phyloP scores from a whole-genome alignment of 495 filamentous ascomycete genomes.

The Podospora comata region DNA sequence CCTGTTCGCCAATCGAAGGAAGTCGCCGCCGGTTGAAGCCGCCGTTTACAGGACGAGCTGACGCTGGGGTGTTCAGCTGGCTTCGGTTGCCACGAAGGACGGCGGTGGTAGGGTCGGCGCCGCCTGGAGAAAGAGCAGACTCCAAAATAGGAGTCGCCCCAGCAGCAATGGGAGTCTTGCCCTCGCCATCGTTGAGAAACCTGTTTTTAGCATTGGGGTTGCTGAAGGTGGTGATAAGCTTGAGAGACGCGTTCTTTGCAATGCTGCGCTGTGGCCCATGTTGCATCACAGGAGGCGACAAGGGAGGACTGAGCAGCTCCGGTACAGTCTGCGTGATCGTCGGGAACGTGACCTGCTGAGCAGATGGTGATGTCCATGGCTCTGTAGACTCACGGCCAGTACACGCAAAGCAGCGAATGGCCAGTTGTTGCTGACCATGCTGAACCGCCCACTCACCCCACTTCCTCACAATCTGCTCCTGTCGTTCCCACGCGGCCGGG shows the following conservation, averaged over 20 bases:
- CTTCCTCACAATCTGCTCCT: constrained; percentile 80
- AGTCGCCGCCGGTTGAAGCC: constrained; percentile 64
- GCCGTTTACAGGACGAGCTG: constrained; percentile 66
- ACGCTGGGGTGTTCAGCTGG: constrained; percentile 62
- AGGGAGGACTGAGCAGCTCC: constrained; percentile 56
- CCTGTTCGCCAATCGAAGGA: constrained; percentile 76
- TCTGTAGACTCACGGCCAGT: constrained; percentile 70
- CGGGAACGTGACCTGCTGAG: constrained; percentile 62
- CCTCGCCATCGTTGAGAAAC: constrained; percentile 67
- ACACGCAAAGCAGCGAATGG: constrained; percentile 88
- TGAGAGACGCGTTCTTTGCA: constrained; percentile 79
- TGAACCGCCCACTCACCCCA: constrained; percentile 93
- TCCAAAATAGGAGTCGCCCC: constrained; percentile 89
- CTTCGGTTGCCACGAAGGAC: constrained; percentile 60
- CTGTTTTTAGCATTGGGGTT: constrained; percentile 57
- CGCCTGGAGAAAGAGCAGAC: constrained; percentile 76
- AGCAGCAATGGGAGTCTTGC: constrained; percentile 71
- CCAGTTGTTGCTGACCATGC: constrained; percentile 81
- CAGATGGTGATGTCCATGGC: constrained; percentile 80
- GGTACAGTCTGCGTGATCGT: constrained; percentile 46
- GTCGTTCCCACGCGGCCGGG: constrained; percentile 81
- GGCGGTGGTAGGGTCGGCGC: constrained; percentile 59
- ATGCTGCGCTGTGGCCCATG: constrained; percentile 55
- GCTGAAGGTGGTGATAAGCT: constrained; percentile 87
- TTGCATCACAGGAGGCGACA: constrained; percentile 50